Evolutionary conservation across 2,329 filamentous ascomycete species (phyloP), one percentile per base, ranked within the genome.

Genomic region (Zymoseptoria pseudotritici): DNA sequence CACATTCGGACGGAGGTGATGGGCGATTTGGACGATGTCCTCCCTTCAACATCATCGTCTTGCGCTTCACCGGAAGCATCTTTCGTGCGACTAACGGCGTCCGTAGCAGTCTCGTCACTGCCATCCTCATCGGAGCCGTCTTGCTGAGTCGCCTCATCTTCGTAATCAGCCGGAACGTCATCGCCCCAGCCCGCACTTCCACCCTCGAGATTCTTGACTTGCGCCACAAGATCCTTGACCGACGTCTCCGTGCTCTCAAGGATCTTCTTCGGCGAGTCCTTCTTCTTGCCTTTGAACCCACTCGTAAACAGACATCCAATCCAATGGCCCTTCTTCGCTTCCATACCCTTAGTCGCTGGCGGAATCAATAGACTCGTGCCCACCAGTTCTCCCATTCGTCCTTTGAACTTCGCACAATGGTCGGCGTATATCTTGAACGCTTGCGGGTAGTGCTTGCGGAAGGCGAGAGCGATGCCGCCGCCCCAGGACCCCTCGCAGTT

Each of bases 301-400:
- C 81, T 83, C 0, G 83, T 86, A 63, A 86, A 86, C 0, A 86
- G 70, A 63, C 83, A 86, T 0, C 81, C 79, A 24, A 86, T 77
- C 77, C 80, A 86, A 58, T 83, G 81, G 7, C 22, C 52, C 11
- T 60, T 42, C 5, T 53, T 20, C 26, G 71, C 70, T 21, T 55
- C 57, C 4, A 59, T 11, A 4, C 58, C 65, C 1, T 70, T 73
- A 4, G 62, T 58, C 19, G 77, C 75, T 0, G 82, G 82, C 3
- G 80, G 76, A 24, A 86, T 85, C 2, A 86, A 70, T 0, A 83
- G 73, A 2, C 79, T 76, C 0, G 78, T 82, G 1, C 82, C 82
- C 0, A 73, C 67, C 0, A 73, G 69, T 0, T 73, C 66, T 0
- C 61, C 57, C 36, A 46, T 46, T n/a, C 36, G 36, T n/a, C 70